A percentile compares a stretch with the other conserved stretches of the same genome.
These are phyloP conservation scores for Brachypodium distachyon DNA, from an alignment of 202 grass and related monocot species.

Conservation along the genomic window DNA sequence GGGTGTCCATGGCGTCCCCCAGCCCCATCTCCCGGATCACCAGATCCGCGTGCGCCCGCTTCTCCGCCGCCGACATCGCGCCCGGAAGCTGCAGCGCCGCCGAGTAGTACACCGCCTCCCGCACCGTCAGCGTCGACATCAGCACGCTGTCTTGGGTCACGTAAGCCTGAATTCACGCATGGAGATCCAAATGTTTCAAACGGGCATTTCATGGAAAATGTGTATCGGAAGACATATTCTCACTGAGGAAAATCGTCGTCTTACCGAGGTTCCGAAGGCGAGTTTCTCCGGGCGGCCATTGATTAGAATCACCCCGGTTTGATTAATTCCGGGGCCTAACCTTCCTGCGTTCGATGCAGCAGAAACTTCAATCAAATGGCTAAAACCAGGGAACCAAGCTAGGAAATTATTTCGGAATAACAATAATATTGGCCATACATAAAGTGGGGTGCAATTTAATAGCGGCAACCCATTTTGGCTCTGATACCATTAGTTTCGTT, in stretches of 20 bases:
- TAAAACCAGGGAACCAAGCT: too few species aligned
- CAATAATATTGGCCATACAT: too few species aligned
- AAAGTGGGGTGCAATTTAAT: too few species aligned
- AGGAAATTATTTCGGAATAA: neutral
- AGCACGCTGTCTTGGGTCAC: constrained; percentile 50
- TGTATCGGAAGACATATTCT: neutral
- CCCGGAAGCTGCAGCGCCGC: constrained; percentile 42
- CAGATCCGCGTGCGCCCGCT: constrained; percentile 21
- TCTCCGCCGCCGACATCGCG: constrained; percentile 6
- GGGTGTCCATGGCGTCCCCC: constrained; percentile 28
- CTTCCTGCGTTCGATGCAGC: constrained; percentile 23
- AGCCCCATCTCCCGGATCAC: constrained; percentile 51
- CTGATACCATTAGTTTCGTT: too few species aligned
- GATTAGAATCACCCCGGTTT: constrained; percentile 24
- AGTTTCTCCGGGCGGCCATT: constrained; percentile 38
- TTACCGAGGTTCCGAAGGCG: constrained; percentile 46
- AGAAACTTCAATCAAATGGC: neutral
- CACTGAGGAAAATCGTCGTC: neutral
- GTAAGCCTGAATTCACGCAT: constrained; percentile 38
- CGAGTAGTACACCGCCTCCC: constrained; percentile 43
- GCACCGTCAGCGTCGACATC: constrained; percentile 35
- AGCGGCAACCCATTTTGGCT: too few species aligned
- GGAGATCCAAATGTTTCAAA: too few species aligned
- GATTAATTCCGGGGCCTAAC: constrained; percentile 10
- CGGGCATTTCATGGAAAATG: too few species aligned